A percentile compares a stretch with the other conserved stretches of the same genome.
Conservation (phyloP, 2,329 filamentous ascomycete species). For the Colletotrichum caudatum region DNA sequence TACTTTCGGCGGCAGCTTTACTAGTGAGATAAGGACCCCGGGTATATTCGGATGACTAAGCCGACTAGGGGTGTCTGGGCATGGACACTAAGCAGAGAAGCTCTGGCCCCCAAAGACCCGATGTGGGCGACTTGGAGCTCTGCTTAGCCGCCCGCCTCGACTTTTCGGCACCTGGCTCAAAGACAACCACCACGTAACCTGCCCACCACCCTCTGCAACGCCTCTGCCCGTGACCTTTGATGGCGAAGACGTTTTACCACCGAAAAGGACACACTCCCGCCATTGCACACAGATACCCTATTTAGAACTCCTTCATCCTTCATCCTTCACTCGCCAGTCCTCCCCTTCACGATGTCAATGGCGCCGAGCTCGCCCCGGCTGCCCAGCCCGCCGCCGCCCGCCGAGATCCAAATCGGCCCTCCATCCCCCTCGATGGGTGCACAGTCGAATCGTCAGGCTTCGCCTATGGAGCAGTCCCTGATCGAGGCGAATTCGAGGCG, state of each 20-base stretch:
- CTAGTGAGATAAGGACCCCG: not conserved
- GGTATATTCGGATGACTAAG: conserved; percentile 29
- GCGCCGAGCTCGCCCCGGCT: conserved; percentile 88
- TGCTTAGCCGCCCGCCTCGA: conserved; percentile 34
- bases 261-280: not conserved
- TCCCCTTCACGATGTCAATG: conserved; percentile 62
- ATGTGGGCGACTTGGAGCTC: conserved; percentile 35
- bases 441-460: conserved; percentile 66
- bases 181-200: conserved; percentile 11
- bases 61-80: conserved; percentile 8
- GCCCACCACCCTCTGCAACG: conserved; percentile 7
- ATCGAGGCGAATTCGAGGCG: conserved; percentile 81
- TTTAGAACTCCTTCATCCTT: not conserved
- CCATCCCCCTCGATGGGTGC: conserved; percentile 76
- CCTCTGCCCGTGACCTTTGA: conserved; percentile 10
- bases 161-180: conserved; percentile 28
- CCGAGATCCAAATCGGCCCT: conserved; percentile 91
- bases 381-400: conserved; percentile 92
- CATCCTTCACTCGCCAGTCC: not conserved
- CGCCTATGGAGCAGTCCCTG: conserved; percentile 71
- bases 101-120: conserved; percentile 33
- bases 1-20: conserved; percentile 15
- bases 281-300: not conserved
- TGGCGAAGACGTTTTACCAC: not conserved
- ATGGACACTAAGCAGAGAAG: conserved; percentile 17